A percentile compares a stretch with the other conserved stretches of the same genome.
Evolutionary conservation across 805 yeast species (phyloP).

Genomic region (Metschnikowia similis): DNA sequence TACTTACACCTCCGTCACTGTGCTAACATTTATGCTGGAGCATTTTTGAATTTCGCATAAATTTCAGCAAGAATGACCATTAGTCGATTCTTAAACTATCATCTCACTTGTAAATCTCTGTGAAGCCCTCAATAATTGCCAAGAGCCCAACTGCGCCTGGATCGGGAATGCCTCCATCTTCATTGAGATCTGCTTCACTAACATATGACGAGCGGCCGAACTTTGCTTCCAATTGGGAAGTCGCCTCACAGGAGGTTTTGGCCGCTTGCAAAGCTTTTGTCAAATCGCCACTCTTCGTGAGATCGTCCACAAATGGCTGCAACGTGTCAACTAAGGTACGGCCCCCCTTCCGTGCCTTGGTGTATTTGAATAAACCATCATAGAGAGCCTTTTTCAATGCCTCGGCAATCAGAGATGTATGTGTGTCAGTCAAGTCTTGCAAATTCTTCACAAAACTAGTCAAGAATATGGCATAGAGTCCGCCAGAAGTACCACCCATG

Average conservation of each 20-base stretch:
- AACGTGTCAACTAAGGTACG: slow-evolving; percentile 86
- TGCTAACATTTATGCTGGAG: slow-evolving; percentile 8
- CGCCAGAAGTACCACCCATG: slow-evolving; percentile 99
- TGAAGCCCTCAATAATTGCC: slow-evolving; percentile 48
- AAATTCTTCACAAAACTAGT: slow-evolving; percentile 64
- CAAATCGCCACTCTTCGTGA: slow-evolving; percentile 49
- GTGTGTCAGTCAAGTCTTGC: slow-evolving; percentile 32
- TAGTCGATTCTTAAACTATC: background rate
- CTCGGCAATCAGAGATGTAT: slow-evolving; percentile 35
- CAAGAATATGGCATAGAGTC: slow-evolving; percentile 79
- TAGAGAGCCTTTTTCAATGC: slow-evolving; percentile 55
- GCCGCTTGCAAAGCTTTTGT: slow-evolving; percentile 65
- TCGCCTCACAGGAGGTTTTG: slow-evolving; percentile 67
- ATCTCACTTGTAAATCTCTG: slow-evolving; percentile 7
- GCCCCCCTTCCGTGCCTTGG: slow-evolving; percentile 85
- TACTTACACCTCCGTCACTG: slow-evolving; percentile 4
- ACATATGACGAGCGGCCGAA: slow-evolving; percentile 95
- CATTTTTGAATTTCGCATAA: background rate
- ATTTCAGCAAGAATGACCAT: background rate
- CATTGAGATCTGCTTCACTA: slow-evolving; percentile 52
- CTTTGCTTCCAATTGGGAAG: slow-evolving; percentile 72
- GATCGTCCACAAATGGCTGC: slow-evolving; percentile 75
- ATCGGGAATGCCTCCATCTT: slow-evolving; percentile 77
- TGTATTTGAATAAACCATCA: slow-evolving; percentile 73
- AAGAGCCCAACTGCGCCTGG: slow-evolving; percentile 93